Evolutionary conservation across 2,329 filamentous ascomycete species (phyloP).

Genomic region (Elsinoe batatas): DNA sequence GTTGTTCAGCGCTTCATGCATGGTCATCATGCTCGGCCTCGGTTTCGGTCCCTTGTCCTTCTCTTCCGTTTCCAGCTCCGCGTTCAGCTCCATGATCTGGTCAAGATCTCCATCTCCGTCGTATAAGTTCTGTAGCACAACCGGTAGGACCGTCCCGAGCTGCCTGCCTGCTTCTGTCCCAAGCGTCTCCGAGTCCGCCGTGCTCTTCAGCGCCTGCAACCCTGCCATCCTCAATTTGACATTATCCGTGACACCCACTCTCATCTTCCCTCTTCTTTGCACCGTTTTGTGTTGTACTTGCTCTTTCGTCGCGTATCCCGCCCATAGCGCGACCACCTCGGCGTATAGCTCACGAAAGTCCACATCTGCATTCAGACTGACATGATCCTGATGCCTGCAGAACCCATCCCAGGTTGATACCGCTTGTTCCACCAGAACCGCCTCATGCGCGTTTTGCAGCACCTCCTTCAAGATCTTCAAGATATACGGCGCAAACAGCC

Average conservation of each 20-base stretch:
- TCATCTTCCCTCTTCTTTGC: conserved; percentile 21
- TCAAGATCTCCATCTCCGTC: conserved; percentile 61
- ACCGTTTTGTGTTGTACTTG: conserved; percentile 23
- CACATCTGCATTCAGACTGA: conserved; percentile 75
- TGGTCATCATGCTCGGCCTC: conserved; percentile 70
- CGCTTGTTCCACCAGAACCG: conserved; percentile 87
- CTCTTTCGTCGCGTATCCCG: conserved; percentile 63
- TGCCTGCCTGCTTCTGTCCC: conserved; percentile 66
- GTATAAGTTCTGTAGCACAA: conserved; percentile 80
- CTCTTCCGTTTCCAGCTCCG: conserved; percentile 54
- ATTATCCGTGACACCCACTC: conserved; percentile 54
- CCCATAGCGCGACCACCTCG: conserved; percentile 69
- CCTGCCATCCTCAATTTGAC: conserved; percentile 51
- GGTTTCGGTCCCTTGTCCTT: conserved; percentile 58
- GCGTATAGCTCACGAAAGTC: conserved; percentile 75
- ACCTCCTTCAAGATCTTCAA: conserved; percentile 77
- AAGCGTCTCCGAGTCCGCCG: conserved; percentile 71
- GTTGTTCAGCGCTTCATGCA: conserved; percentile 57
- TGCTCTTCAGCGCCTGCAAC: conserved; percentile 63
- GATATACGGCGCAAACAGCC: conserved; percentile 76
- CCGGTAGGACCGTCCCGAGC: conserved; percentile 67
- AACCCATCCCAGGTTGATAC: conserved; percentile 79
- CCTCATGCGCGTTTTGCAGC: conserved; percentile 66
- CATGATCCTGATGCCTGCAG: conserved; percentile 78
- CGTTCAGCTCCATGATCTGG: conserved; percentile 55